Evolutionary conservation across 2,329 filamentous ascomycete genomes (phyloP), one percentile per base, ranked within the genome.

Genomic region (Ceratocystis colombiana): DNA sequence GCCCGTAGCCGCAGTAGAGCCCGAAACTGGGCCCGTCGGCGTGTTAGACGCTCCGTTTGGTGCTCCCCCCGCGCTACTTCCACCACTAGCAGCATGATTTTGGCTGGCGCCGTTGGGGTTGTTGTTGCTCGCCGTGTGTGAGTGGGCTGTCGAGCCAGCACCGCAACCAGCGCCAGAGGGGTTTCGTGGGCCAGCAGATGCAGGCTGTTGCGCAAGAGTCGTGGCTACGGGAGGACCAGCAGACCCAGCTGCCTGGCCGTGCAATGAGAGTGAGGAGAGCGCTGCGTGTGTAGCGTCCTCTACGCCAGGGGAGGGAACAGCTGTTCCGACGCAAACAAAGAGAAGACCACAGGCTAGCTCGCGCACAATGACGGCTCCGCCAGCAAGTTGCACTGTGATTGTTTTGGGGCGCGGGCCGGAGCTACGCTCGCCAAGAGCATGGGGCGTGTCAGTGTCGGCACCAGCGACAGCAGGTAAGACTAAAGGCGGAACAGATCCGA

Each of bases 321-420:
- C 71, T 1, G 80, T 77, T 0, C 83, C 84, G 50, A 86, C 79
- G 70, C 82, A 84, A 61, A 86, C 81, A 69, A 87, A 84, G 46
- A 87, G 76, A 59, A 87, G 77, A 20, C 83, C 83, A 72, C 83
- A 86, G 50, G 76, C 77, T 41, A 87, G 75, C 1, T 77, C 76
- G 10, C 83, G 77, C 66, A 87, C 82, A 22, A 86, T 79, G 70
- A 87, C 79, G 37, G 85, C 80, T 41, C 80, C 79, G 62, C 78
- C 82, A 37, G 78, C 77, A 62, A 87, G 79, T 74, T 87, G 82
- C 41, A 86, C 78, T 0, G 82, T 84, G 45, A 85, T 79, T 50
- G 79, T 78, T 67, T 74, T 53, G 7, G 66, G 64, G n/a, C 57
- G 61, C 30, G 55, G 65, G 37, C 64, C 33, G 41, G 25, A 44